Evolutionary conservation across 306 rosid species (phyloP).

Genomic region (Quercus cerris): DNA sequence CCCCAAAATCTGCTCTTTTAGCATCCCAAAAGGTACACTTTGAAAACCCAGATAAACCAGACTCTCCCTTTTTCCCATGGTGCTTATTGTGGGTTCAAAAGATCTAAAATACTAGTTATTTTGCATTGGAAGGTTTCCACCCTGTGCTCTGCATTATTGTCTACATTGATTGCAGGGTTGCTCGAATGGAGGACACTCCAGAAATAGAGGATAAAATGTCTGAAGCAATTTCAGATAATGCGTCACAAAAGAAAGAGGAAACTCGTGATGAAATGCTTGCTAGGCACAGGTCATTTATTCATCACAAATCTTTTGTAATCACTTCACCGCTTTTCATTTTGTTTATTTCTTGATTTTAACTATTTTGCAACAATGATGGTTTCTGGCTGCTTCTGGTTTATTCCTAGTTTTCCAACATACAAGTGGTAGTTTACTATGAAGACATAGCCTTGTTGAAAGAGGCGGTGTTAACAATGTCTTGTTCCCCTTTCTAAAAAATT

Average conservation of each 20-base stretch:
- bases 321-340: neutral
- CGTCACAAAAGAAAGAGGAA: conserved; percentile 45
- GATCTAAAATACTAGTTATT: neutral
- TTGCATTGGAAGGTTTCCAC: neutral
- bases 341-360: neutral
- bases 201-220: conserved; percentile 37
- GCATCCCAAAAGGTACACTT: no score
- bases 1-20: no score
- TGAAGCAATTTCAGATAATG: conserved; percentile 46
- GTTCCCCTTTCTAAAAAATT: neutral
- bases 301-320: neutral
- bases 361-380: neutral
- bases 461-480: neutral
- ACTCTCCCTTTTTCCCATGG: neutral
- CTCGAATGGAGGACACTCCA: conserved; percentile 59
- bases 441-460: neutral
- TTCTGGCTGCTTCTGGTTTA: neutral
- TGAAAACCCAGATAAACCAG: no score
- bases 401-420: neutral
- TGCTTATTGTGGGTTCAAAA: neutral
- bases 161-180: conserved; percentile 34
- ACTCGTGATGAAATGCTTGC: conserved; percentile 77
- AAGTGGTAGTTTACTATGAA: neutral
- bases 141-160: neutral
- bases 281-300: conserved; percentile 42